Evolutionary conservation across 352 stramenopile species (phyloP).

Genomic region (Phytophthora sojae): DNA sequence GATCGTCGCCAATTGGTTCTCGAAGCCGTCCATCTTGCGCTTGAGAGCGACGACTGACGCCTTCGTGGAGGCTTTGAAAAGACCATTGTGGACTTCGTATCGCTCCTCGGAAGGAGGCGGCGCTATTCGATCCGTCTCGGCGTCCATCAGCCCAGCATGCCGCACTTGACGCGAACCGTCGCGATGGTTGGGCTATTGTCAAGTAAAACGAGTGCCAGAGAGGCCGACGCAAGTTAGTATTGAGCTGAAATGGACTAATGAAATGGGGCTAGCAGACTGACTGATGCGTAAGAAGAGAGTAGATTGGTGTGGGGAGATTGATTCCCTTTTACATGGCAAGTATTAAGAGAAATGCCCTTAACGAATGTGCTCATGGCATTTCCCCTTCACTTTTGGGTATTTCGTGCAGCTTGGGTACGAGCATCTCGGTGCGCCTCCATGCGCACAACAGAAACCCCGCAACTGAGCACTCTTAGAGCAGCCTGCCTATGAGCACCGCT

Average conservation of each 20-base stretch:
- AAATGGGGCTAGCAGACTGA: too few species aligned
- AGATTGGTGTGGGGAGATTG: too few species aligned
- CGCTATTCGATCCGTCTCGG: conserved; percentile 6
- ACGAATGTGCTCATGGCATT: too few species aligned
- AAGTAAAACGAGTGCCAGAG: background rate
- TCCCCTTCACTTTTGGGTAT: background rate
- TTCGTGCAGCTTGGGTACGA: too few species aligned
- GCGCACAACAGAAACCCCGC: background rate
- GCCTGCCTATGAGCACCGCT: background rate
- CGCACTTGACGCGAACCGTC: conserved; percentile 17
- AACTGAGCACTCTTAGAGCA: background rate
- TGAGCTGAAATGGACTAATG: too few species aligned
- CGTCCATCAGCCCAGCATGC: conserved; percentile 30
- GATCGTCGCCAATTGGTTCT: conserved; percentile 53
- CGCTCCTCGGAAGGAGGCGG: conserved; percentile 7
- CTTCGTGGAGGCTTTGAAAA: conserved; percentile 12
- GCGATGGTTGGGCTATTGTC: background rate
- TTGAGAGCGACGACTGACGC: background rate
- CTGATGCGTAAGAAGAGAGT: too few species aligned
- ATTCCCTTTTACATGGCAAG: too few species aligned
- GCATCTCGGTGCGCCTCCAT: background rate
- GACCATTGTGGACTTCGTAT: conserved; percentile 4
- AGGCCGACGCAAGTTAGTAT: too few species aligned
- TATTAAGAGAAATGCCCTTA: too few species aligned
- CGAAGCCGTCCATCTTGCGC: conserved; percentile 56